phyloP scores from a whole-genome alignment of 371 early-diverging fungal genomes.

The Paraphysoderma sedebokerense region DNA sequence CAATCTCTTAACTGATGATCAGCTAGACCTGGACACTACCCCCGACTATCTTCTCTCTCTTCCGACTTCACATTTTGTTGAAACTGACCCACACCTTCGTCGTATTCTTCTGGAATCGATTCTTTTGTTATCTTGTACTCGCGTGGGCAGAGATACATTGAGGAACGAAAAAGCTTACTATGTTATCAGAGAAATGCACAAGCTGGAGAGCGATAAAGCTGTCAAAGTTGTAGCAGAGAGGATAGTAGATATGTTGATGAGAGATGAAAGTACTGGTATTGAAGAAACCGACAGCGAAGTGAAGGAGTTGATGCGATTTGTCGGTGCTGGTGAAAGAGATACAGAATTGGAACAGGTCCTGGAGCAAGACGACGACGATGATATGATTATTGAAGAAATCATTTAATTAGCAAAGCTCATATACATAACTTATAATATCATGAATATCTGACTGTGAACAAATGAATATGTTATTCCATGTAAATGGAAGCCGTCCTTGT shows the following conservation, averaged over 20 bases:
- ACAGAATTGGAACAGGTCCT: neutral
- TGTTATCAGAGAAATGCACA: constrained; percentile 68
- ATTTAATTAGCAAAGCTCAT: constrained; percentile 9
- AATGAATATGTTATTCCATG: too few relatives aligned
- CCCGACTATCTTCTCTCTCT: neutral
- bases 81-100: constrained; percentile 56
- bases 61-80: constrained; percentile 13
- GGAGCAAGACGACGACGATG: constrained; percentile 25
- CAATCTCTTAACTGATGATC: neutral
- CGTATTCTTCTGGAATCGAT: constrained; percentile 55
- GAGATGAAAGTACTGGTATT: constrained; percentile 46
- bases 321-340: neutral
- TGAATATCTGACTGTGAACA: too few relatives aligned
- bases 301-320: constrained; percentile 1
- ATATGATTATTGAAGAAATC: constrained; percentile 35
- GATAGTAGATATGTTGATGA: constrained; percentile 69
- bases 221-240: constrained; percentile 50
- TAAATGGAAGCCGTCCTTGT: too few relatives aligned
- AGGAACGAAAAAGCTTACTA: constrained; percentile 69
- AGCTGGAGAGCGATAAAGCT: constrained; percentile 32
- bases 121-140: constrained; percentile 55
- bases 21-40: neutral
- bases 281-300: constrained; percentile 5
- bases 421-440: neutral
- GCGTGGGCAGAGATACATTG: constrained; percentile 55